phyloP scores from a whole-genome alignment of 768 basidiomycete genomes.

The Cystofilobasidium capitatum region DNA sequence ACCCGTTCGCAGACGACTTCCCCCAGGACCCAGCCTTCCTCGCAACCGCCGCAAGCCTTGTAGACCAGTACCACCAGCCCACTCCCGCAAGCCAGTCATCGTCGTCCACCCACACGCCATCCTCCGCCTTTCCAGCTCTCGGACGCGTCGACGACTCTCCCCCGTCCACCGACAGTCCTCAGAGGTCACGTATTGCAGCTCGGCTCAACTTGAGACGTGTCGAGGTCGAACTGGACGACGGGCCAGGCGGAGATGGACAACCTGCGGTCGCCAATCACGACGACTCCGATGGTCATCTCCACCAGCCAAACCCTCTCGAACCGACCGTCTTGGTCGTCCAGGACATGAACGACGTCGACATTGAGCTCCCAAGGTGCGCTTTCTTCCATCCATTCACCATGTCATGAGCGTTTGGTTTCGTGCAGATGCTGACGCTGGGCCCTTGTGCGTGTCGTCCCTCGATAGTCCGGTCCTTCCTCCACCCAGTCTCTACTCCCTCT shows the following conservation, averaged over 20 bases:
- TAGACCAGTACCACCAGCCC: not conserved
- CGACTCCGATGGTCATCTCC: not conserved
- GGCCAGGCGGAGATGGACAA: no score
- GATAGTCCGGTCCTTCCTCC: not conserved
- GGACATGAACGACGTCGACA: not conserved
- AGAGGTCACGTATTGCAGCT: no score
- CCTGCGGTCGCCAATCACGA: no score
- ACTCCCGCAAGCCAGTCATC: not conserved
- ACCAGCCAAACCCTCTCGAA: not conserved
- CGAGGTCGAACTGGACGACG: conserved; percentile 3
- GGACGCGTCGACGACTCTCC: not conserved
- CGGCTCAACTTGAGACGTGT: no score
- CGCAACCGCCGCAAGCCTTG: not conserved
- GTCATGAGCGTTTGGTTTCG: not conserved
- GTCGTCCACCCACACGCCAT: not conserved
- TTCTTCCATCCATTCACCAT: no score
- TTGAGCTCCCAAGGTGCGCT: no score
- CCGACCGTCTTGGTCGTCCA: not conserved
- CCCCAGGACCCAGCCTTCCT: conserved; percentile 1
- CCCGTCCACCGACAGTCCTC: not conserved
- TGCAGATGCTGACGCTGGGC: no score
- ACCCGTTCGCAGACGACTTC: conserved; percentile 8
- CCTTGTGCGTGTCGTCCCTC: no score
- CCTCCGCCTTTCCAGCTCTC: not conserved
- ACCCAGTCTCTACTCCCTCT: conserved; percentile 4